Evolutionary conservation across 2,329 filamentous ascomycete genomes (phyloP).

Genomic region (Trichophyton rubrum): DNA sequence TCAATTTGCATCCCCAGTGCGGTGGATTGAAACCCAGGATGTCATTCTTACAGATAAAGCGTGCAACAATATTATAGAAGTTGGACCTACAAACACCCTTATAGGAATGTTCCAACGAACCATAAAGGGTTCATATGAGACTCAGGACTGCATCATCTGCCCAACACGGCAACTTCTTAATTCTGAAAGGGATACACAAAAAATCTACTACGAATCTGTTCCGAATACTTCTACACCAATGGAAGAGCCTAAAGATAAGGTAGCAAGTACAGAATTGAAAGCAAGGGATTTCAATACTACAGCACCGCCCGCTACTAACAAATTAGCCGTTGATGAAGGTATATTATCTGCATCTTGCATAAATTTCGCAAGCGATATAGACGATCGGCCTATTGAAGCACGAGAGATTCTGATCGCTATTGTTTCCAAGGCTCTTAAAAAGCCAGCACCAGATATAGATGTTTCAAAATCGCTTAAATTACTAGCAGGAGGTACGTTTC

Average conservation of each 20-base stretch:
- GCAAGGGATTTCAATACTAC: not conserved
- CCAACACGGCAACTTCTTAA: conserved; percentile 18
- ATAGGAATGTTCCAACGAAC: conserved; percentile 30
- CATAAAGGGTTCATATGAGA: conserved; percentile 16
- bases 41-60: conserved; percentile 18
- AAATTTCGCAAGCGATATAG: conserved; percentile 6
- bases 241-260: not conserved
- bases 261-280: not conserved
- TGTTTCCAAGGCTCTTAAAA: conserved; percentile 23
- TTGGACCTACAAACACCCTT: conserved; percentile 28
- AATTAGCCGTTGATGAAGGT: not conserved
- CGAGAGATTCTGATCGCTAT: conserved; percentile 19
- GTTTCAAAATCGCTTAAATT: conserved; percentile 23
- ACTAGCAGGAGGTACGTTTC: conserved; percentile 19
- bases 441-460: conserved; percentile 17
- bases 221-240: not conserved
- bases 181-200: conserved; percentile 13
- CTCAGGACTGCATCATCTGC: conserved; percentile 15
- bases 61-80: conserved; percentile 27
- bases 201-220: conserved; percentile 17
- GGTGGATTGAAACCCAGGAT: conserved; percentile 27
- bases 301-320: not conserved
- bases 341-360: not conserved
- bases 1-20: conserved; percentile 20
- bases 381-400: conserved; percentile 12